Percentiles rank a stretch among this genome's conserved stretches.
phyloP scores from a whole-genome alignment of 192 early-diverging fungal species.

The Linnemannia hyalina region DNA sequence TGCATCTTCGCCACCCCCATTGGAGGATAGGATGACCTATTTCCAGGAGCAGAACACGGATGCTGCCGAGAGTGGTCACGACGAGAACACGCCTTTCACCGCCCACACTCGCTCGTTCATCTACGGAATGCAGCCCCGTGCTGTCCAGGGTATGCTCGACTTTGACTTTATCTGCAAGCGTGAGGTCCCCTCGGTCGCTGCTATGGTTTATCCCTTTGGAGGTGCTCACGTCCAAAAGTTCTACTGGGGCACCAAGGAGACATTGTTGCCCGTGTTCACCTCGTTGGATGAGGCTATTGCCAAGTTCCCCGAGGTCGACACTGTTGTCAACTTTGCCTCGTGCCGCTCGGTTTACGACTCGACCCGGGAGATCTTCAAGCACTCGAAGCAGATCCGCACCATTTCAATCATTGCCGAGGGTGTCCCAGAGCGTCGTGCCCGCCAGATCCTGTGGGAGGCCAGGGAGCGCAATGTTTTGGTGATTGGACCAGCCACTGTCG shows the following conservation, averaged over 20 bases:
- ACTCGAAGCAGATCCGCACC: constrained; percentile 87
- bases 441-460: constrained; percentile 90
- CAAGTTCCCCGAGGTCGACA: constrained; percentile 93
- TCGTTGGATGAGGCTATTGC: constrained; percentile 85
- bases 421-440: constrained; percentile 96
- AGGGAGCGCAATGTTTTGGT: constrained; percentile 84
- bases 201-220: constrained; percentile 99
- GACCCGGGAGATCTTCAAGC: constrained; percentile 89
- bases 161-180: constrained; percentile 99
- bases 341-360: constrained; percentile 95
- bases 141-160: constrained; percentile 99
- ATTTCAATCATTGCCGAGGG: constrained; percentile 99
- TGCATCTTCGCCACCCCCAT: constrained; percentile 59
- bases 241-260: constrained; percentile 99
- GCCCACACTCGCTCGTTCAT: constrained; percentile 90
- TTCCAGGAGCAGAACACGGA: constrained; percentile 56
- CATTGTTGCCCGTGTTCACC: constrained; percentile 94
- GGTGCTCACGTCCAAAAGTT: constrained; percentile 99
- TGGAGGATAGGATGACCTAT: constrained; percentile 64
- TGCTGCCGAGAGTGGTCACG: constrained; percentile 23
- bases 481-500: constrained; percentile 98
- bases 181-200: constrained; percentile 90
- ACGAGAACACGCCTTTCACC: constrained; percentile 85
- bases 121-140: constrained; percentile 99
- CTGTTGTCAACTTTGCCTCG: constrained; percentile 98